Evolutionary conservation across 106 monocot species (phyloP).

Genomic region (Dendrobium chrysotoxum): DNA sequence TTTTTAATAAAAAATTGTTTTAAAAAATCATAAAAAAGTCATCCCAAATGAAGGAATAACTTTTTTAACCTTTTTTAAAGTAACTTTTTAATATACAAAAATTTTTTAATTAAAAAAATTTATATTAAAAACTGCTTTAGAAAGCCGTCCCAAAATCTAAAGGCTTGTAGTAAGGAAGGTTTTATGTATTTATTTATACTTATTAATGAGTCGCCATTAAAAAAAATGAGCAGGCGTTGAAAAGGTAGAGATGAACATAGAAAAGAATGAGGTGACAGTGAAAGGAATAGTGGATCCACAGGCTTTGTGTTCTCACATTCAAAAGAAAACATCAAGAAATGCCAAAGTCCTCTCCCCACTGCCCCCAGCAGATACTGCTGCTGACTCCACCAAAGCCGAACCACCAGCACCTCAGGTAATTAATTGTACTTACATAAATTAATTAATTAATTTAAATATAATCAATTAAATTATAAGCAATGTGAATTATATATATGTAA

Average conservation of each 20-base stretch:
- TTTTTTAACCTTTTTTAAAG: no score
- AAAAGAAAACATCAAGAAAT: constrained; percentile 52
- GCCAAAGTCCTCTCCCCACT: constrained; percentile 56
- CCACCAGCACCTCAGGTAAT: neutral
- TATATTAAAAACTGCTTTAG: no score
- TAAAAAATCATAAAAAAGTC: no score
- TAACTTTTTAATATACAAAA: no score
- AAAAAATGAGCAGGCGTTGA: constrained; percentile 52
- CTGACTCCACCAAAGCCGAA: constrained; percentile 23
- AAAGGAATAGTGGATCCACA: constrained; percentile 77
- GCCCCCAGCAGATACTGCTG: constrained; percentile 16
- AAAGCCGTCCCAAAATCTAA: no score
- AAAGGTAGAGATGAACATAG: constrained; percentile 73
- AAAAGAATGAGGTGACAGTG: constrained; percentile 50
- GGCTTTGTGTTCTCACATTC: constrained; percentile 45
- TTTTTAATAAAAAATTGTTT: no score
- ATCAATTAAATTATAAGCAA: neutral
- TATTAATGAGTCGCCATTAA: neutral
- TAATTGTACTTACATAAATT: neutral
- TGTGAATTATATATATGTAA: no score
- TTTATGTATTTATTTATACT: no score
- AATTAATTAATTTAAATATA: neutral
- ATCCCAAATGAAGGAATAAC: no score
- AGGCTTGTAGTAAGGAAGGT: no score
- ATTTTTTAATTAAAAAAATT: no score